Base-by-base conservation (phyloP, 2,329 filamentous ascomycete genomes). In the Clathrospora elynae region DNA sequence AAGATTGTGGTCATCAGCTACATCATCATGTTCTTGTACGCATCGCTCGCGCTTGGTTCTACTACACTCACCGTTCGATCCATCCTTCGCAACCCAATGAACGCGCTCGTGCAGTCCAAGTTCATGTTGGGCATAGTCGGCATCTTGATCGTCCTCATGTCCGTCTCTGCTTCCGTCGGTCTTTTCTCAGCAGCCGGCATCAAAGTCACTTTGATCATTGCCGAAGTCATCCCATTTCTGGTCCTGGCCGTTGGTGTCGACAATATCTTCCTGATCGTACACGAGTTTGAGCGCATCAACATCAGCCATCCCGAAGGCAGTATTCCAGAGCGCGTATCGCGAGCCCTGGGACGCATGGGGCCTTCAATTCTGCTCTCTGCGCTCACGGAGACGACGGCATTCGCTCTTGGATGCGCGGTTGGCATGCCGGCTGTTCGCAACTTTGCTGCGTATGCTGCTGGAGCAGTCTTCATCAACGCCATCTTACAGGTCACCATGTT, bases 361-460 rank as follows among this genome's bases (percentile, higher is more conserved):
- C 93, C 93, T 2, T 97, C 92, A 1, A 97, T 99, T 39, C 79
- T 99, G 12, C 85, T 99, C 26, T 97, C 93, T 6, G 92, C 91
- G n/a, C 79, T 88, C 22, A 96, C 92, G 0, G 93, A 99, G 70
- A 99, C 92, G 0, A 84, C 91, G 16, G 91, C 92, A 2, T 99
- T 99, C 69, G 86, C 90, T 2, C 79, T 99, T 8, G 93, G 93
- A 9, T 88, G 90, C 28, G 92, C 93, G 49, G 95, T 96, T 5
- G 91, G 91, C 34, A 99, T 99, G 93, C 93, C 95, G 11, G 93
- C 93, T 2, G 95, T 99, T 29, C 84, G 90, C 51, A 99, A 99
- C 71, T 99, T 99, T 71, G 95, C 93, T 11, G 85, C 92, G 2
- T 99, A 99, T 66, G 93, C 93, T 9, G 91, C 93, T 2, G 93